phyloP scores from a whole-genome alignment of 306 rosid species.

The Cotoneaster glaucophyllus region DNA sequence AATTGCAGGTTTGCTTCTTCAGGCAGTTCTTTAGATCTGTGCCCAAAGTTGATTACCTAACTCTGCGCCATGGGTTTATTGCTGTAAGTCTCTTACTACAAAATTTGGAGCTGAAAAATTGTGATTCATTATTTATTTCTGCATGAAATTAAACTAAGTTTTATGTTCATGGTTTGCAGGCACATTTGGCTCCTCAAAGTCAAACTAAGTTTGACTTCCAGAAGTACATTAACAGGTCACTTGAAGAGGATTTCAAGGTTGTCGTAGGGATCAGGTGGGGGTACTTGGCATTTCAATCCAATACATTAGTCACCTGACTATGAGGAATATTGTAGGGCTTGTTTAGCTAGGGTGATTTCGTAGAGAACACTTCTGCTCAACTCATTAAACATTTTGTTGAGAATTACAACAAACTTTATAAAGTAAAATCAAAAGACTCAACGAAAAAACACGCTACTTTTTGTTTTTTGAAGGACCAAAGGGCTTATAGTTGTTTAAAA shows the following conservation, averaged over 20 bases:
- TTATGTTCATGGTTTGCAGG: slow-evolving; percentile 31
- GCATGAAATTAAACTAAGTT: not conserved
- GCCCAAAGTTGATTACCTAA: slow-evolving; percentile 77
- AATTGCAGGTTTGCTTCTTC: slow-evolving; percentile 56
- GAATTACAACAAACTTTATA: not conserved
- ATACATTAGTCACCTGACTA: not conserved
- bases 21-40: slow-evolving; percentile 82
- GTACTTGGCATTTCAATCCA: not conserved
- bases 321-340: too few relatives aligned
- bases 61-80: slow-evolving; percentile 80
- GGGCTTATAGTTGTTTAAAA: not conserved
- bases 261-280: slow-evolving; percentile 80
- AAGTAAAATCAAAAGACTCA: not conserved
- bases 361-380: not conserved
- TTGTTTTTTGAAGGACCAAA: not conserved
- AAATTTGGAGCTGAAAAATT: not conserved
- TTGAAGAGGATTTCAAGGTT: slow-evolving; percentile 83
- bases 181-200: slow-evolving; percentile 81
- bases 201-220: slow-evolving; percentile 57
- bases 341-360: not conserved
- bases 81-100: slow-evolving; percentile 30
- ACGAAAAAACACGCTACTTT: too few relatives aligned
- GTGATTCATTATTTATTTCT: not conserved
- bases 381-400: too few relatives aligned
- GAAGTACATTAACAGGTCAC: slow-evolving; percentile 61